Base-by-base conservation (phyloP, 495 filamentous ascomycete species). In the Penicillium canescens region DNA sequence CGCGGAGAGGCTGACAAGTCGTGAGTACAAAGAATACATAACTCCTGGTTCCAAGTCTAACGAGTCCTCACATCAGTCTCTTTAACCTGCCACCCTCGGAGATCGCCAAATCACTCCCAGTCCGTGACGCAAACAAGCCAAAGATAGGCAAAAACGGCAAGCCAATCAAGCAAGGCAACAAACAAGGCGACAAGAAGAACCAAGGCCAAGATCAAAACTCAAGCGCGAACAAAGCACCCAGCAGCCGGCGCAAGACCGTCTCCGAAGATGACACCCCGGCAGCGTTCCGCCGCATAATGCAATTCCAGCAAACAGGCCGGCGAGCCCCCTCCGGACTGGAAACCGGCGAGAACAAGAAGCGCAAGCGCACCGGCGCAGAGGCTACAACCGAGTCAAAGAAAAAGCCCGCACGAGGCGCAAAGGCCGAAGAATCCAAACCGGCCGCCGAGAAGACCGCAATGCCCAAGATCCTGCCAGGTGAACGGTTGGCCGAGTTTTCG, bases 211-310 rank as follows among this genome's bases (percentile, higher is more conserved):
- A 26, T 50, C 41, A 47, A 50, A 66, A n/a, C 54, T 47, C 39
- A n/a, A 35, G 34, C 43, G 49, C 36, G 14, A 60, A 53, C 23
- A 64, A 41, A 16, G 57, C 55, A 26, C 54, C 57, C 34, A 52
- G 40, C 23, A 69, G 52, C 52, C 73, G 78, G n/a, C 73, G 74
- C 51, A 74, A 77, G 49, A 59, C 59, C 39, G 75, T 73, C 39
- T 61, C 67, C 16, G 73, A 80, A 36, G 85, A 95, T 65, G 93
- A 98, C 69, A 92, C 88, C 6, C 93, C 93, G 6, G 86, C 87
- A 42, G 91, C 87, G 6, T 98, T 98, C 73, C 78, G 81, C 28
- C 85, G 89, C 4, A 68, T 96, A 52, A 91, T 98, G 87, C 82
- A 85, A 13, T 82, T 81, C 64, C 73, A 83, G 54, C 67, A 69